Conservation (phyloP, 2,329 filamentous ascomycete genomes). For the Colletotrichum eremochloae region DNA sequence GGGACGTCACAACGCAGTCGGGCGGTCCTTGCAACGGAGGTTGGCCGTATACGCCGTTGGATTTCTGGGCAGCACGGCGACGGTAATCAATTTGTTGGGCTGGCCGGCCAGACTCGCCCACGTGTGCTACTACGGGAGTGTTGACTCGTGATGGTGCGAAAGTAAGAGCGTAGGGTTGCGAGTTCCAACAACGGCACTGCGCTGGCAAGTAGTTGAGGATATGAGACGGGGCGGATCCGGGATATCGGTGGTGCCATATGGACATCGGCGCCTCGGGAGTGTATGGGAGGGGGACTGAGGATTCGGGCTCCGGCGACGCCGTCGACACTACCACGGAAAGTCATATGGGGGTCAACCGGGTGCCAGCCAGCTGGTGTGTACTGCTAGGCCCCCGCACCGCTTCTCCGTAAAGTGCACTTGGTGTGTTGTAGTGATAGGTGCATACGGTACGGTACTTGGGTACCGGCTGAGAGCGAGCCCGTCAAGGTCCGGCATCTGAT, state of each 20-base stretch:
- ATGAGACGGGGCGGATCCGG: neutral
- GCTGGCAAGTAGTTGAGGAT: neutral
- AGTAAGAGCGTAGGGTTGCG: conserved; percentile 1
- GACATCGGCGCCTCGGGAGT: conserved; percentile 15
- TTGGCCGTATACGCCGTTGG: conserved; percentile 2
- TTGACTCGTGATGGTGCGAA: conserved; percentile 16
- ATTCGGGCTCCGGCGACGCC: conserved; percentile 34
- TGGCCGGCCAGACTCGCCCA: conserved; percentile 3
- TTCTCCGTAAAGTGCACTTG: neutral
- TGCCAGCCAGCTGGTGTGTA: neutral
- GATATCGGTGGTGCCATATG: conserved; percentile 1
- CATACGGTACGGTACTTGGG: neutral
- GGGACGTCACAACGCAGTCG: neutral
- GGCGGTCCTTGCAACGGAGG: neutral
- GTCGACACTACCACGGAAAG: conserved; percentile 28
- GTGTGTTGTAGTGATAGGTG: neutral
- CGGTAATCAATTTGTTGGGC: conserved; percentile 6
- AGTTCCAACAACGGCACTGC: neutral
- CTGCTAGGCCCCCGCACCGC: neutral
- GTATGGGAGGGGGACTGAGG: neutral
- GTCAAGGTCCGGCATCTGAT: conserved; percentile 12
- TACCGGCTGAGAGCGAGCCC: neutral
- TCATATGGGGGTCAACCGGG: conserved; percentile 1
- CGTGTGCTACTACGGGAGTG: neutral
- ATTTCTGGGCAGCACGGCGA: neutral